Percentiles rank a stretch among this genome's conserved stretches.
phyloP scores from a whole-genome alignment of 345 rosid genomes.

The Syzygium oleosum region DNA sequence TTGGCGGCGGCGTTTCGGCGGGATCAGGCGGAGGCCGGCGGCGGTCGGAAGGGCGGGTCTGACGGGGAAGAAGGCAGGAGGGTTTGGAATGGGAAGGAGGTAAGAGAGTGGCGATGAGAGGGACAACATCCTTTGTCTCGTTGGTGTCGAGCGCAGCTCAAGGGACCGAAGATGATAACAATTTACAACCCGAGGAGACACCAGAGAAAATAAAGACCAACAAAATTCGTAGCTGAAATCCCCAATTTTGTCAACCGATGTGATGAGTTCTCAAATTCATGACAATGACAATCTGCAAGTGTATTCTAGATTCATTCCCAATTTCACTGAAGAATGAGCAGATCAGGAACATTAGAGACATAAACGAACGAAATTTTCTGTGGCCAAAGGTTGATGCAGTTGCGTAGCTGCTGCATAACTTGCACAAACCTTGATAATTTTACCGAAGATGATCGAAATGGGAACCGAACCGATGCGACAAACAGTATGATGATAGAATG shows the following conservation, averaged over 20 bases:
- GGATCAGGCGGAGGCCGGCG: not conserved
- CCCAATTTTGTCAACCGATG: not conserved
- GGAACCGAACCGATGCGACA: not conserved
- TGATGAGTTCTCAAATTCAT: not conserved
- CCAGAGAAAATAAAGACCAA: not conserved
- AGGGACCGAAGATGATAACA: not conserved
- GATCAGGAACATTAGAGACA: not conserved
- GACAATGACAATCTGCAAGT: not conserved
- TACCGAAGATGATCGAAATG: not conserved
- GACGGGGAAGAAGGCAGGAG: not conserved
- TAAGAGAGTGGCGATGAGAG: not conserved
- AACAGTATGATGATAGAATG: not conserved
- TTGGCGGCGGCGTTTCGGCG: constrained; percentile 4
- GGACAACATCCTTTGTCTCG: not conserved
- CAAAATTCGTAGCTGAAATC: not conserved
- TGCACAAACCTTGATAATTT: not conserved
- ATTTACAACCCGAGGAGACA: not conserved
- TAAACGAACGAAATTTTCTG: not conserved
- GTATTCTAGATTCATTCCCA: not conserved
- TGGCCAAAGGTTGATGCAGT: not conserved
- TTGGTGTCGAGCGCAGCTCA: not conserved
- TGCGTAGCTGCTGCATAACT: not conserved
- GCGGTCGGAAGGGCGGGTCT: not conserved
- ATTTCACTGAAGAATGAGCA: not conserved
- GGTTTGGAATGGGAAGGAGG: not conserved